Evolutionary conservation across 2,329 filamentous ascomycete species (phyloP).

Genomic region (Cercospora sesami): DNA sequence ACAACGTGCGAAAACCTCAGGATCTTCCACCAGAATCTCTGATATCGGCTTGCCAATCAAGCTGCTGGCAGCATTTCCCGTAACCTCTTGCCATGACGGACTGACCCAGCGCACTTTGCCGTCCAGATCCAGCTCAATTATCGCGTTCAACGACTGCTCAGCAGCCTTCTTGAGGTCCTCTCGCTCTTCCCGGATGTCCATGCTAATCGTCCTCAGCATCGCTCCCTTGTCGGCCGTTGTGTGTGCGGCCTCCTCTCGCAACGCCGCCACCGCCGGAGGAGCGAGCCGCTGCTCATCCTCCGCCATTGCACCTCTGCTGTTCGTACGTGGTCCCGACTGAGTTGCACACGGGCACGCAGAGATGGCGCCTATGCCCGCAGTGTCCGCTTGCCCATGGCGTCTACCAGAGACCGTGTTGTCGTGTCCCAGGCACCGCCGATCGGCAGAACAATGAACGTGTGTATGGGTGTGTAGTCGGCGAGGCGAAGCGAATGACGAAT

Average conservation of each 20-base stretch:
- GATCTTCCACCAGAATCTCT: slow-evolving; percentile 78
- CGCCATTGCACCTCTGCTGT: slow-evolving; percentile 13
- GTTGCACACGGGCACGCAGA: slow-evolving; percentile 18
- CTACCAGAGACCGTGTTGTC: slow-evolving; percentile 15
- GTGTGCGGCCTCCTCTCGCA: slow-evolving; percentile 43
- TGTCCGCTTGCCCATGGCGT: slow-evolving; percentile 25
- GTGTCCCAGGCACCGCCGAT: slow-evolving; percentile 6
- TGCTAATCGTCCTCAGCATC: slow-evolving; percentile 69
- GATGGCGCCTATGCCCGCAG: slow-evolving; percentile 23
- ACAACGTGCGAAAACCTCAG: slow-evolving; percentile 75
- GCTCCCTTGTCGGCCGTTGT: slow-evolving; percentile 27
- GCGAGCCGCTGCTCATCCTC: slow-evolving; percentile 37
- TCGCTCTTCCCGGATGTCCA: slow-evolving; percentile 88
- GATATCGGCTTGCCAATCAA: slow-evolving; percentile 76
- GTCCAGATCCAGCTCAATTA: slow-evolving; percentile 89
- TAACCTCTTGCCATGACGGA: slow-evolving; percentile 90
- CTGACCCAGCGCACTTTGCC: slow-evolving; percentile 94
- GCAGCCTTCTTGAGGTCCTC: slow-evolving; percentile 93
- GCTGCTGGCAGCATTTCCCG: slow-evolving; percentile 72
- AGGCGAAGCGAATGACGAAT: slow-evolving; percentile 1
- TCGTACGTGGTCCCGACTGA: slow-evolving; percentile 1
- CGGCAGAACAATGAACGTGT: slow-evolving; percentile 9
- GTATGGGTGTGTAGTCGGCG: slow-evolving; percentile 3
- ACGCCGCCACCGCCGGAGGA: slow-evolving; percentile 47
- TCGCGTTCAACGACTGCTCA: slow-evolving; percentile 93